These are phyloP conservation scores for Geoglossum cookeanum DNA, from an alignment of 2,329 filamentous ascomycete species.

Conservation along the genomic window DNA sequence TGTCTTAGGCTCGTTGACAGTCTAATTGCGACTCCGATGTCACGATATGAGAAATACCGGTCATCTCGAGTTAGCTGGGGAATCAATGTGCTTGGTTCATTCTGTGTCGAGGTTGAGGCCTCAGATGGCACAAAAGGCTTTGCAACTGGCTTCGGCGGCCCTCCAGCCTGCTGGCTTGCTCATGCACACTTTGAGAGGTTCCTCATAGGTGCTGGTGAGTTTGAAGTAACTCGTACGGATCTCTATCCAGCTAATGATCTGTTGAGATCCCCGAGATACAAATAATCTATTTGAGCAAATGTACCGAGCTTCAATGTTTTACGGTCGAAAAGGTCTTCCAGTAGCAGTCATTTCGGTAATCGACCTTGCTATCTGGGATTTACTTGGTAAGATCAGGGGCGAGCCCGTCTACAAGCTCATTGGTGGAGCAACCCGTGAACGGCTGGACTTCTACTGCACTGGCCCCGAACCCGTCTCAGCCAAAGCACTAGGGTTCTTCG, in stretches of 20 bases:
- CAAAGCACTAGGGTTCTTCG: slow-evolving; percentile 74
- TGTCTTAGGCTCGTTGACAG: slow-evolving; percentile 70
- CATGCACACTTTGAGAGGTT: slow-evolving; percentile 89
- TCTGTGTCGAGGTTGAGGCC: slow-evolving; percentile 76
- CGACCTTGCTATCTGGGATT: slow-evolving; percentile 81
- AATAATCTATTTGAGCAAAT: slow-evolving; percentile 91
- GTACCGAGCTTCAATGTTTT: slow-evolving; percentile 93
- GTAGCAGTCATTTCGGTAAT: slow-evolving; percentile 87
- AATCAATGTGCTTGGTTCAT: slow-evolving; percentile 86
- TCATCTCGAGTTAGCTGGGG: slow-evolving; percentile 81
- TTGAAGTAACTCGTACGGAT: not conserved
- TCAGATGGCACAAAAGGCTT: slow-evolving; percentile 85
- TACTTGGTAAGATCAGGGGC: slow-evolving; percentile 74
- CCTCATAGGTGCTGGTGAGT: slow-evolving; percentile 48
- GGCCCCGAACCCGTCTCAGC: slow-evolving; percentile 67
- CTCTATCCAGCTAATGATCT: slow-evolving; percentile 6
- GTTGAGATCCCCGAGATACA: slow-evolving; percentile 63
- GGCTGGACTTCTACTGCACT: slow-evolving; percentile 85
- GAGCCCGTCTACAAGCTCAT: slow-evolving; percentile 93
- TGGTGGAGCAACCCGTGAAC: slow-evolving; percentile 68
- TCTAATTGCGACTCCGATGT: slow-evolving; percentile 84
- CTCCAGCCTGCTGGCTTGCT: slow-evolving; percentile 83
- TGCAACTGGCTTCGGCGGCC: slow-evolving; percentile 83
- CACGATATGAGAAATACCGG: slow-evolving; percentile 72
- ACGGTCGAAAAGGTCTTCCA: slow-evolving; percentile 79